phyloP scores from a whole-genome alignment of 768 basidiomycete species.

The Sporobolomyces pararoseus region DNA sequence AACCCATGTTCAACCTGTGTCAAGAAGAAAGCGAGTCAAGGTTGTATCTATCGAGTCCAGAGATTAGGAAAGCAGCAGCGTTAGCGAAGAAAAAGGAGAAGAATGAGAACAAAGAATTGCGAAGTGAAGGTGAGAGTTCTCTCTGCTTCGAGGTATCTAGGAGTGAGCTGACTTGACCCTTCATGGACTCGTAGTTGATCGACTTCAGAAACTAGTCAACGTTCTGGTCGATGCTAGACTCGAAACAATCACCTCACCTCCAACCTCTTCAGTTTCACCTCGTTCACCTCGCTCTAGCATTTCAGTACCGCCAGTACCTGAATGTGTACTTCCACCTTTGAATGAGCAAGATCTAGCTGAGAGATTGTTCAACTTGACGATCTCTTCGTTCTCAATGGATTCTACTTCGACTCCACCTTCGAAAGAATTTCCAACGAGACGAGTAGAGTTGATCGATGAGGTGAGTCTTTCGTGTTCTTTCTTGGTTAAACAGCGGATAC shows the following conservation, averaged over 20 bases:
- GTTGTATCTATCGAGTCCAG: not conserved
- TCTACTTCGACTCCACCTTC: no score
- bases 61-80: not conserved
- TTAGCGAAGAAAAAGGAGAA: not conserved
- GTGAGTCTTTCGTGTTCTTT: not conserved
- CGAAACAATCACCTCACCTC: not conserved
- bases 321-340: not conserved
- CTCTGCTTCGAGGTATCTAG: not conserved
- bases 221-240: constrained; percentile 8
- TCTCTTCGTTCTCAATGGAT: constrained; percentile 4
- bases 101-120: constrained; percentile 2
- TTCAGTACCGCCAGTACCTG: not conserved
- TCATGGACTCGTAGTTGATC: not conserved
- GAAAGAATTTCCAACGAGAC: not conserved
- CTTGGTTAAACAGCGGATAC: not conserved
- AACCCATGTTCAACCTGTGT: constrained; percentile 5
- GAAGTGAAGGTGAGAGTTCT: not conserved
- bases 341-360: not conserved
- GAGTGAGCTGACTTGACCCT: no score
- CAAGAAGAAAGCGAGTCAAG: not conserved
- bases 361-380: not conserved
- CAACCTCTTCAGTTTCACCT: not conserved
- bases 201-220: constrained; percentile 8
- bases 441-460: not conserved
- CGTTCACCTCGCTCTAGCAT: not conserved